Percentiles rank a stretch among this genome's conserved stretches.
These are phyloP conservation scores for Pneumocystis oryctolagi DNA, from an alignment of 1,139 yeast genomes.

Conservation along the genomic window DNA sequence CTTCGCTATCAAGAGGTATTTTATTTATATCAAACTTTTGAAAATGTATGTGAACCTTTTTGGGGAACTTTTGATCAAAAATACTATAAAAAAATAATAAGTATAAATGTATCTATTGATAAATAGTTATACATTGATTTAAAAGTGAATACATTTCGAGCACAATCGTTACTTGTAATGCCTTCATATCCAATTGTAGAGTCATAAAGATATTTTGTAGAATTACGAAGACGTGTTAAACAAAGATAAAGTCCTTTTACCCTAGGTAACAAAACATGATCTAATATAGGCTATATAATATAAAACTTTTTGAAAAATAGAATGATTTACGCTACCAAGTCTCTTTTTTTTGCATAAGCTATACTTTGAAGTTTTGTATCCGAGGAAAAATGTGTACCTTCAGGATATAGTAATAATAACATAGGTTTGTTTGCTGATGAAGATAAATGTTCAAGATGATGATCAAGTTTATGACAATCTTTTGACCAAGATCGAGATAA, in stretches of 20 bases:
- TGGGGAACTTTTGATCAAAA: conserved; percentile 57
- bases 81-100: not conserved
- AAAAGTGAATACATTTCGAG: conserved; percentile 63
- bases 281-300: conserved; percentile 28
- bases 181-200: conserved; percentile 73
- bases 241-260: conserved; percentile 62
- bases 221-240: conserved; percentile 41
- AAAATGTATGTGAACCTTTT: conserved; percentile 46
- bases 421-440: conserved; percentile 23
- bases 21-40: conserved; percentile 43
- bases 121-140: conserved; percentile 35
- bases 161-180: conserved; percentile 44
- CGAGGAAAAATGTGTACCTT: conserved; percentile 75
- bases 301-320: not conserved
- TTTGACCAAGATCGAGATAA: not conserved
- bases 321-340: conserved; percentile 18
- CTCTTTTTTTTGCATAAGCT: conserved; percentile 40
- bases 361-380: conserved; percentile 47
- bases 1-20: conserved; percentile 46
- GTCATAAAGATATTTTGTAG: conserved; percentile 62
- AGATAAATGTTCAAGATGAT: not conserved
- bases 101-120: not conserved
- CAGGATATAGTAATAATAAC: conserved; percentile 70
- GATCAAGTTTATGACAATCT: not conserved
- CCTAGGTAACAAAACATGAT: conserved; percentile 65